A percentile compares a stretch with the other conserved stretches of the same genome.
These are phyloP conservation scores for Chrysoporthe deuterocubensis DNA, from an alignment of 2,329 filamentous ascomycete genomes.

Conservation along the genomic window DNA sequence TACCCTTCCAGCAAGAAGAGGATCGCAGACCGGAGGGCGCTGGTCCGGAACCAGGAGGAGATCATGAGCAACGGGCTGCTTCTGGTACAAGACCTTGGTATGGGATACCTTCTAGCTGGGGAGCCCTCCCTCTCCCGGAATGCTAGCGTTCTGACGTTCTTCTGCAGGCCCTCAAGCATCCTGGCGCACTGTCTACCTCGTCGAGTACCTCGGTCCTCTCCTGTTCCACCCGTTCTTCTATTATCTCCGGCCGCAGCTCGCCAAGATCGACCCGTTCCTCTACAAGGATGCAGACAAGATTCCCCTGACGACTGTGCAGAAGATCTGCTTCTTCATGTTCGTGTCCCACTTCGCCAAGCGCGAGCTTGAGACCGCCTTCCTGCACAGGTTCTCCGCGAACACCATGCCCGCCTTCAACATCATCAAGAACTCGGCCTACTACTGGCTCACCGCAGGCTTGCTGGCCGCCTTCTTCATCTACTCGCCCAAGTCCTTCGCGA, in stretches of 20 bases:
- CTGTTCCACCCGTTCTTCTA: constrained; percentile 80
- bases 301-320: constrained; percentile 69
- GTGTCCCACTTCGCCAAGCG: constrained; percentile 90
- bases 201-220: constrained; percentile 93
- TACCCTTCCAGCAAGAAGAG: constrained; percentile 65
- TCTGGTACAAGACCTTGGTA: constrained; percentile 93
- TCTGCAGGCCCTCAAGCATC: constrained; percentile 78
- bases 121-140: neutral
- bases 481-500: constrained; percentile 71
- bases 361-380: constrained; percentile 89
- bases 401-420: constrained; percentile 94
- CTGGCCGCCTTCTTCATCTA: constrained; percentile 87
- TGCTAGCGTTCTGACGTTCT: neutral
- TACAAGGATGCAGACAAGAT: constrained; percentile 49
- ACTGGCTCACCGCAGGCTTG: constrained; percentile 84
- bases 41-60: constrained; percentile 52
- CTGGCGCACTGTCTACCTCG: constrained; percentile 92
- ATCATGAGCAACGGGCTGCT: constrained; percentile 60
- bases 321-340: constrained; percentile 74
- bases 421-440: constrained; percentile 93
- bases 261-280: constrained; percentile 52
- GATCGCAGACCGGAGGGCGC: constrained; percentile 63
- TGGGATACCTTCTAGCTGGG: constrained; percentile 33
- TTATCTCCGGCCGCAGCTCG: constrained; percentile 74
- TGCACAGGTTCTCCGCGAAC: constrained; percentile 92